phyloP scores from a whole-genome alignment of 2,329 filamentous ascomycete species.

The Pseudohalonectria lignicola region DNA sequence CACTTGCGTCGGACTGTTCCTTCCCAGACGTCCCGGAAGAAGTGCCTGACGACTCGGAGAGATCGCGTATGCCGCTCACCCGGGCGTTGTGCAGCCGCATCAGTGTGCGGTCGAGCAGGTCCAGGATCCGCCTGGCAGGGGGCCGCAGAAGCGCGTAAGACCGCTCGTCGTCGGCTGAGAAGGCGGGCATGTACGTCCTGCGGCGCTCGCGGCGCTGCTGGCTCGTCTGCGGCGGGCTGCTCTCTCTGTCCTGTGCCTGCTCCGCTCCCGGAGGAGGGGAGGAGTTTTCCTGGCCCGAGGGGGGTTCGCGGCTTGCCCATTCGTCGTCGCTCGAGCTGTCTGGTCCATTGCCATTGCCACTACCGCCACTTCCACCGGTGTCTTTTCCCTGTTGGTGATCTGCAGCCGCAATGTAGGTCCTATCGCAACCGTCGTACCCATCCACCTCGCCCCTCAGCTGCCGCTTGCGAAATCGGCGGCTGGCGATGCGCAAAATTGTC shows the following conservation, averaged over 20 bases:
- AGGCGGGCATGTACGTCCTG: constrained; percentile 31
- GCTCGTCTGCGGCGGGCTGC: not conserved
- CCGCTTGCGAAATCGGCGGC: constrained; percentile 41
- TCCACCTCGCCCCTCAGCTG: constrained; percentile 3
- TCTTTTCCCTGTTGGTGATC: constrained; percentile 7
- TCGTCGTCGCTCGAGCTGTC: constrained; percentile 8
- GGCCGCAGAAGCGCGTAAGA: constrained; percentile 57
- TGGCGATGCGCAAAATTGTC: constrained; percentile 53
- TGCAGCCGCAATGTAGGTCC: too few species aligned
- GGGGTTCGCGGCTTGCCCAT: not conserved
- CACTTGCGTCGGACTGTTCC: constrained; percentile 19
- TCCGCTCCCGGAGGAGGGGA: not conserved
- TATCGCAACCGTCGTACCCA: constrained; percentile 8
- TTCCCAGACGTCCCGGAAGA: constrained; percentile 16
- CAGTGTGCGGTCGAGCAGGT: constrained; percentile 59
- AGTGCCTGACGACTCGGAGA: constrained; percentile 10
- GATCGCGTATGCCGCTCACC: constrained; percentile 31
- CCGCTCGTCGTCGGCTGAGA: constrained; percentile 60
- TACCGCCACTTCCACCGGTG: too few species aligned
- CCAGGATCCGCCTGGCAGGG: constrained; percentile 57
- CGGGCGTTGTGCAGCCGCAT: constrained; percentile 58
- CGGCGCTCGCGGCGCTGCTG: not conserved
- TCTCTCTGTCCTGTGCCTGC: not conserved
- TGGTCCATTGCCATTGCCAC: too few species aligned
- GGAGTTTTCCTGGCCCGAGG: constrained; percentile 1